A percentile compares a stretch with the other conserved stretches of the same genome.
Evolutionary conservation across 2,329 filamentous ascomycete genomes (phyloP).

Genomic region (Zymoseptoria ardabiliae): DNA sequence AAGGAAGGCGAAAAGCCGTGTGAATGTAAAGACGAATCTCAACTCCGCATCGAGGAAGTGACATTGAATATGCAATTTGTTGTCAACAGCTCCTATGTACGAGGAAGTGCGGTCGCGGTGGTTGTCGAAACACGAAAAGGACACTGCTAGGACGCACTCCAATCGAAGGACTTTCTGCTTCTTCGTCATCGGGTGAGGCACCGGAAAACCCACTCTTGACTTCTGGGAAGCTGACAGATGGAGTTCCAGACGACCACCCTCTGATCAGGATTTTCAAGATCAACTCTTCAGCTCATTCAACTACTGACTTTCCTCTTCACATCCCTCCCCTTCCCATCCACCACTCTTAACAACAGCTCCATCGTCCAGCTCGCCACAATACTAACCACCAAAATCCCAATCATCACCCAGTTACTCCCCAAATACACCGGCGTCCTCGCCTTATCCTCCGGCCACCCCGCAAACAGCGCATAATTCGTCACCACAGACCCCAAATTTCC

Average conservation of each 20-base stretch:
- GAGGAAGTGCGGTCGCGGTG: neutral
- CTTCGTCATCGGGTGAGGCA: neutral
- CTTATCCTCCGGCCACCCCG: constrained; percentile 73
- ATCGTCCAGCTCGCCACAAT: constrained; percentile 65
- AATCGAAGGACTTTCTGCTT: neutral
- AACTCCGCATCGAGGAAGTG: neutral
- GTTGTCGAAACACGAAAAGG: neutral
- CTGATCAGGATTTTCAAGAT: neutral
- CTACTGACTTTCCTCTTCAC: neutral
- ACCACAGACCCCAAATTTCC: constrained; percentile 81
- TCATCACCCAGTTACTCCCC: constrained; percentile 74
- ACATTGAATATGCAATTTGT: neutral
- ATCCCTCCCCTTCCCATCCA: constrained; percentile 1
- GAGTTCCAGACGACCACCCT: neutral
- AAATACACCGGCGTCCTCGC: constrained; percentile 35
- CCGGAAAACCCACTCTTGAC: too few species aligned
- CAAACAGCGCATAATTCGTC: constrained; percentile 84
- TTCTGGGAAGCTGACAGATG: neutral
- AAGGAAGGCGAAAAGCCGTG: neutral
- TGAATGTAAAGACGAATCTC: neutral
- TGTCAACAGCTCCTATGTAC: neutral
- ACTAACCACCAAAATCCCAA: constrained; percentile 73
- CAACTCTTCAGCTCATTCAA: neutral
- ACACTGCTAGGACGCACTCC: too few species aligned
- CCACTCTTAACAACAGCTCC: constrained; percentile 52